Evolutionary conservation across 1,139 yeast genomes (phyloP), one percentile per base, ranked within the genome.

Genomic region (Saccharomyces pastorianus): DNA sequence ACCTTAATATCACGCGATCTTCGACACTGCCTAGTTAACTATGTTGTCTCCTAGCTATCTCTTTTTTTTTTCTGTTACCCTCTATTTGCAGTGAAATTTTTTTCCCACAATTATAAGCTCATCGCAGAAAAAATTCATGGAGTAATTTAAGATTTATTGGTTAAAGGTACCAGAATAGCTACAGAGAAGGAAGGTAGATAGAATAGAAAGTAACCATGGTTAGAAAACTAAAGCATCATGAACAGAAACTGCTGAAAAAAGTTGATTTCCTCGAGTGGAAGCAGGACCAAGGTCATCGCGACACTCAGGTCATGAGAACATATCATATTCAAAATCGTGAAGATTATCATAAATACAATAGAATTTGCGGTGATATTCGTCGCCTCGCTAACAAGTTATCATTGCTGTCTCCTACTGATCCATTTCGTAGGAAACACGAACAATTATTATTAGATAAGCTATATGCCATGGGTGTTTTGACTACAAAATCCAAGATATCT

Each of bases 221-320:
- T 55, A 82, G 99, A 71, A 81, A 87, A 64, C 80, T 93, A 59
- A 95, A 93, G 71, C 90, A 88, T 74, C 99, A 93, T 73, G 99
- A 93, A 79, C 85, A 88, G 77, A 91, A 90, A 75, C 82, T 93
- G 67, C 81, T 93, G 66, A 91, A 88, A 76, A 95, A 93, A 73
- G 98, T 93, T 56, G 98, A 93, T 70, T 89, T 95, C 75, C 87
- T 90, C 54, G 96, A 93, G 71, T 95, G 98, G 96, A 93, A 93
- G 71, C 96, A 90, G 67, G 99, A 93, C 70, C 85, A 85, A 57
- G 91, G 95, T 42, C 99, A 95, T 70, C 77, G 99, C 60, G 99
- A 93, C 65, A 85, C 96, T 38, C 95, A 88, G 70, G 96, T 95
- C 47, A 93, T 93, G 96, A 80, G 95, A 64, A 87, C 89, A 53